Base-by-base conservation (phyloP, 345 rosid genomes). In the Eucalyptus paniculata region DNA sequence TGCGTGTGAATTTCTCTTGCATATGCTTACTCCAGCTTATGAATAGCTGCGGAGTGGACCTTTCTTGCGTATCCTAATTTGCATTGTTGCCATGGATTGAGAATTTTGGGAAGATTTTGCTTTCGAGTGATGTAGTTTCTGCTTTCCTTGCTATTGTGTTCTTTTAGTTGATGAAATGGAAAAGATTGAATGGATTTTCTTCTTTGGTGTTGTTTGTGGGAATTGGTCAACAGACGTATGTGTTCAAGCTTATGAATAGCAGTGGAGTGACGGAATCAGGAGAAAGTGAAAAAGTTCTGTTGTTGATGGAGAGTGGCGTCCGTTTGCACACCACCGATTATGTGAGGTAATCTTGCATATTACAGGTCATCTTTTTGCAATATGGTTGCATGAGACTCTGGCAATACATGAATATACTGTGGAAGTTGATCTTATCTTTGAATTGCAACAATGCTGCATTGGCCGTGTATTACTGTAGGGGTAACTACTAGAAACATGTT, bases 241-340 rank as follows among this genome's bases (percentile, higher is more conserved):
- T 96, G 86, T 97, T 98, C 97, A 98, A 97, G 96, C 95, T 98
- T 14, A 95, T 98, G 97, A 98, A 97, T 88, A 98, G 99, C 89
- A 97, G 99, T 50, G 99, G 99, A 50, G 94, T 95, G 50, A 96
- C 99, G 24, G 99, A 96, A 90, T 98, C 99, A 19, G 99, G 99
- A 8, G 99, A 98, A 92, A 97, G 99, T 92, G 99, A 98, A 93
- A 98, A 97, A 88, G 97, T 97, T 89, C 91, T 96, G 88, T 89
- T 98, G 90, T 91, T 98, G 89, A 97, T 96, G 99, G 99, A 98
- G 89, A 97, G 99, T 67, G 99, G 99, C 62, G 97, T 95, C 85
- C 99, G 99, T 83, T 93, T 98, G 90, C 99, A 96, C 87, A 94
- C 98, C 47, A 98, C 99, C 86, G 98, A 94, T 91, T 98, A 97